Percentiles rank a stretch among this genome's conserved stretches.
Evolutionary conservation across 163 green algal genomes (phyloP).

Genomic region (Chlamydomonas reinhardtii): DNA sequence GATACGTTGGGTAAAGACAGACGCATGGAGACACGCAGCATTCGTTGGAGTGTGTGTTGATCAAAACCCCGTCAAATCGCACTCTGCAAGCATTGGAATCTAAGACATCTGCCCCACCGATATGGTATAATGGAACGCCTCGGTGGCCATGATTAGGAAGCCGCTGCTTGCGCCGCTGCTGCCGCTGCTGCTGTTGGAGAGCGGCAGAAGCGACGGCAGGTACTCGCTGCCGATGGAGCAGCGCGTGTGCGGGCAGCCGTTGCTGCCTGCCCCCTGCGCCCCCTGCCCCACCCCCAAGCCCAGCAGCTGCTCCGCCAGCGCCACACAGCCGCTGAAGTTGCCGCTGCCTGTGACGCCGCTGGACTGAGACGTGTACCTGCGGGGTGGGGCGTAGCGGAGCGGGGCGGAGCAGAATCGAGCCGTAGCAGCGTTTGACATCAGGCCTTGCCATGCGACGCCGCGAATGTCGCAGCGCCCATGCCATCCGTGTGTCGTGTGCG

Average conservation of each 20-base stretch:
- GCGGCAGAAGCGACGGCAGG: constrained; percentile 32
- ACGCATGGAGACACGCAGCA: too few relatives aligned
- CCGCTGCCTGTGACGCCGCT: constrained; percentile 45
- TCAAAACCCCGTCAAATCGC: too few relatives aligned
- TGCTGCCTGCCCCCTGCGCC: neutral
- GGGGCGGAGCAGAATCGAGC: too few relatives aligned
- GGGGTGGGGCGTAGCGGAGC: neutral
- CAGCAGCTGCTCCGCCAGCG: constrained; percentile 40
- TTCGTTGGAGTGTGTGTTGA: too few relatives aligned
- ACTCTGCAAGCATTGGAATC: too few relatives aligned
- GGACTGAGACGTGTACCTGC: constrained; percentile 33
- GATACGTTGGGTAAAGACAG: too few relatives aligned
- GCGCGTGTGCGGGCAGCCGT: constrained; percentile 7
- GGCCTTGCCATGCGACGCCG: too few relatives aligned
- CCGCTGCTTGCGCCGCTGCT: neutral
- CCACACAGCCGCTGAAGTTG: constrained; percentile 49
- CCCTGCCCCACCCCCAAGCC: neutral
- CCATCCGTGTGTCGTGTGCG: too few relatives aligned
- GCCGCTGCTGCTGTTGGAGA: too few relatives aligned
- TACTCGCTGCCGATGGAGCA: constrained; percentile 49
- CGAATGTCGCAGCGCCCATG: neutral
- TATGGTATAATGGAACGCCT: constrained; percentile 57
- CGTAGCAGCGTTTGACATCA: too few relatives aligned
- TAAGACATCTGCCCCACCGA: constrained; percentile 13
- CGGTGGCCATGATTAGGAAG: constrained; percentile 40